Evolutionary conservation across 2,329 filamentous ascomycete species (phyloP).

Genomic region (Penicillium sp.): DNA sequence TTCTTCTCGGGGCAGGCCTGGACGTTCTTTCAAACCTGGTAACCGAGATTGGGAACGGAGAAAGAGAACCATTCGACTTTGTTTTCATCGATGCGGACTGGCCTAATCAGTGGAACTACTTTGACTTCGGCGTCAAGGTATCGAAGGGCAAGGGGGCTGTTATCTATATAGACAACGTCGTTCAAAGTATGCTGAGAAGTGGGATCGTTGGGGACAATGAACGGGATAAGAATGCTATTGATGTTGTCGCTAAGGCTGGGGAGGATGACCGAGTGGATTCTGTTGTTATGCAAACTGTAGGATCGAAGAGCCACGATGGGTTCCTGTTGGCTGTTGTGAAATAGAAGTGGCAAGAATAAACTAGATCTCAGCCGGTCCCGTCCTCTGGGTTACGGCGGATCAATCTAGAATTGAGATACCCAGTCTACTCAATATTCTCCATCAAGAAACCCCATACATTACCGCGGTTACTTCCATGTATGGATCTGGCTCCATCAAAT

Average conservation of each 20-base stretch:
- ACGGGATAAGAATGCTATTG: constrained; percentile 21
- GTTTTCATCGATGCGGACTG: constrained; percentile 61
- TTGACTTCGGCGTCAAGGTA: constrained; percentile 40
- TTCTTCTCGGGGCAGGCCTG: constrained; percentile 51
- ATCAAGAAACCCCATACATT: no score
- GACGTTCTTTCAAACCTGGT: constrained; percentile 48
- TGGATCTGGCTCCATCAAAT: no score
- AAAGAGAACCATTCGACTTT: constrained; percentile 51
- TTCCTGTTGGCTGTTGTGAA: constrained; percentile 41
- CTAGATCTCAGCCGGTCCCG: no score
- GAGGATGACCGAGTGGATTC: constrained; percentile 48
- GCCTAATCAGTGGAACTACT: constrained; percentile 55
- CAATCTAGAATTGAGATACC: no score
- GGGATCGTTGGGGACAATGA: not conserved
- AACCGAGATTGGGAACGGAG: constrained; percentile 45
- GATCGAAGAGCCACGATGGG: constrained; percentile 53
- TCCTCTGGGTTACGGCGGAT: no score
- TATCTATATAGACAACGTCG: constrained; percentile 58
- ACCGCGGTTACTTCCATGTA: no score
- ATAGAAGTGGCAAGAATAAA: no score
- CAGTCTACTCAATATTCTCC: no score
- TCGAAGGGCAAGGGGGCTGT: constrained; percentile 44
- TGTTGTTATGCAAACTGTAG: constrained; percentile 51
- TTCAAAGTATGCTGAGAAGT: constrained; percentile 33
- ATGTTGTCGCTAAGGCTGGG: constrained; percentile 48